Evolutionary conservation across 1,284 basidiomycete genomes (phyloP), one percentile per base, ranked within the genome.

Genomic region (Sphaerobolus stellatus): DNA sequence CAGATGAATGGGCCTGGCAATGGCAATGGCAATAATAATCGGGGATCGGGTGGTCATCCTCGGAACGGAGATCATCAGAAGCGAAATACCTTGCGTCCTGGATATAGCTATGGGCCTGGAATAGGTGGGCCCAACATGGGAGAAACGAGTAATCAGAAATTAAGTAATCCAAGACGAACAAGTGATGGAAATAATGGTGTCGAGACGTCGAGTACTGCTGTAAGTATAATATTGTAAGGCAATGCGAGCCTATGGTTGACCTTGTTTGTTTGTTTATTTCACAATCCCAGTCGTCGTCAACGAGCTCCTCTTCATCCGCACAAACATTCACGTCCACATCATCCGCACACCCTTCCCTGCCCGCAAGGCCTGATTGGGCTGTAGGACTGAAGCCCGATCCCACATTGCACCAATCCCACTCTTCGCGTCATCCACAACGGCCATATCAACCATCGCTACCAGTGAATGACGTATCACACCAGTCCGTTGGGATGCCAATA

Each of bases 341-440:
- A 2, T 86, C 85, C 30, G 82, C 86, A 62, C 89, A 92, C 64
- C 89, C 89, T 24, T n/a, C n/a, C n/a, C 75, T 92, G 44, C 89
- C 89, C 9, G 72, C 88, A 4, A 78, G 89, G 55, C 89, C 89
- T 36, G 89, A 92, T 65, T 92, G 90, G 89, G 89, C 89, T 22
- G 87, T 91, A 11, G 88, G 88, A 7, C 73, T 91, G 31, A 87
- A 85, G 65, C 81, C 88, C 0, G 83, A 87, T 58, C 81, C 83
- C 40, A 84, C 80, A 11, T 67, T 85, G 40, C 80, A 82, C 59
- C 60, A 53, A 30, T 49, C 53, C 7, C 45, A 33, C 77, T 45
- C 69, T n/a, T n/a, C 76, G 2, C 68, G 72, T 36, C 70, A 73
- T 52, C 64, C 78, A 80, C 61, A 77, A 78, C 57, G 54, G 53